These are phyloP conservation scores for Laetiporus sulphureus DNA, from an alignment of 1,284 basidiomycete species.

Conservation along the genomic window DNA sequence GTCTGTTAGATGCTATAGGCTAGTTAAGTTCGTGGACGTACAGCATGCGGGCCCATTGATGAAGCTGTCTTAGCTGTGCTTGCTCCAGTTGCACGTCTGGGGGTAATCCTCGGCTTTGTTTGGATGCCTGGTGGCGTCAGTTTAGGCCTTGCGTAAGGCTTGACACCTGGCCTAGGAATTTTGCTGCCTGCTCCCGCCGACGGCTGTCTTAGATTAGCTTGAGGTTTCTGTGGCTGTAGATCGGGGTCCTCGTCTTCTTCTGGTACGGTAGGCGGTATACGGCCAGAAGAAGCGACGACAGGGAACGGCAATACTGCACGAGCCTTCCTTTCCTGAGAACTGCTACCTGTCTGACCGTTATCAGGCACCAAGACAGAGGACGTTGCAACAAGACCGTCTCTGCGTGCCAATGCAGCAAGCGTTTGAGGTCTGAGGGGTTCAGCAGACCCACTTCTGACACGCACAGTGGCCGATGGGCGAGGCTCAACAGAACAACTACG, in stretches of 20 bases:
- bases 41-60: too few species aligned
- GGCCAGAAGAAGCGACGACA: conserved; percentile 9
- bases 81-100: conserved; percentile 6
- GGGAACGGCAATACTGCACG: conserved; percentile 18
- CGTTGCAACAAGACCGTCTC: conserved; percentile 3
- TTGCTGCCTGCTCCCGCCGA: conserved; percentile 43
- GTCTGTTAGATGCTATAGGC: too few species aligned
- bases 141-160: conserved; percentile 47
- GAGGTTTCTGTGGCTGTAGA: conserved; percentile 14
- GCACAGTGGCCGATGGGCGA: conserved; percentile 18
- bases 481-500: conserved; percentile 32
- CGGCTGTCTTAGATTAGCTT: conserved; percentile 46
- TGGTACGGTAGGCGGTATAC: conserved; percentile 17
- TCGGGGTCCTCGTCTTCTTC: conserved; percentile 22
- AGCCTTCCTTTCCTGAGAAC: neutral
- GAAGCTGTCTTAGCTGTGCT: too few species aligned
- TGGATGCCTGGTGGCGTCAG: too few species aligned
- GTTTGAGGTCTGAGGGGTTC: conserved; percentile 14
- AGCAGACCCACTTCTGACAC: too few species aligned
- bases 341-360: conserved; percentile 1
- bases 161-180: conserved; percentile 62
- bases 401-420: neutral
- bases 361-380: conserved; percentile 5
- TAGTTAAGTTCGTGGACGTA: too few species aligned
- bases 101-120: conserved; percentile 1